Conservation (phyloP, 140 eudicot genomes). For the Senecio squalidus region DNA sequence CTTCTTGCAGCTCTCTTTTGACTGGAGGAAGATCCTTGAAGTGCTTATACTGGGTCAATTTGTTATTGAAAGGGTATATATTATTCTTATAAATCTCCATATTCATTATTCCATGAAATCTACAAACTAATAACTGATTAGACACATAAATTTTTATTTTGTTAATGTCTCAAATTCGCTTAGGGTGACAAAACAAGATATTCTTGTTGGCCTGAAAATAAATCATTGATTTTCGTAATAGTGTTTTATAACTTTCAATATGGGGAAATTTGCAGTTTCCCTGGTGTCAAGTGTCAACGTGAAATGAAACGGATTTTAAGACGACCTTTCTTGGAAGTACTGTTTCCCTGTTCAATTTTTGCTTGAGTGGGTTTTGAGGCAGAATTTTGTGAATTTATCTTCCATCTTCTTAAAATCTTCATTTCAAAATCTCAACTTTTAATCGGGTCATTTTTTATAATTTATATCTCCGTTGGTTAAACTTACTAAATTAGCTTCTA, state of each 20-base stretch:
- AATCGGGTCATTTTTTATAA: too few species aligned
- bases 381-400: background rate
- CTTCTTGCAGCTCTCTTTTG: constrained; percentile 77
- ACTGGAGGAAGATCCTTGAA: constrained; percentile 98
- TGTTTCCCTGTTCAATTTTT: background rate
- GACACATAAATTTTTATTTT: background rate
- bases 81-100: constrained; percentile 3
- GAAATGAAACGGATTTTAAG: background rate
- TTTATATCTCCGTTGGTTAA: too few species aligned
- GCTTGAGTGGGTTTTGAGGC: background rate
- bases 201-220: background rate
- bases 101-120: background rate
- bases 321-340: background rate
- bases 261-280: too few species aligned
- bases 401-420: background rate
- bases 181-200: background rate
- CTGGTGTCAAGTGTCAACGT: too few species aligned
- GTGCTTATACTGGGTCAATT: constrained; percentile 95
- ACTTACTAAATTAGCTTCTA: too few species aligned
- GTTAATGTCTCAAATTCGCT: background rate
- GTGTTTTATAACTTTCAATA: background rate
- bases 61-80: constrained; percentile 76
- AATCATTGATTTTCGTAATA: background rate
- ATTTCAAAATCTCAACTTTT: too few species aligned
- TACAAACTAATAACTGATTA: background rate